phyloP scores from a whole-genome alignment of 371 early-diverging fungal genomes.

The Mortierella sp. region DNA sequence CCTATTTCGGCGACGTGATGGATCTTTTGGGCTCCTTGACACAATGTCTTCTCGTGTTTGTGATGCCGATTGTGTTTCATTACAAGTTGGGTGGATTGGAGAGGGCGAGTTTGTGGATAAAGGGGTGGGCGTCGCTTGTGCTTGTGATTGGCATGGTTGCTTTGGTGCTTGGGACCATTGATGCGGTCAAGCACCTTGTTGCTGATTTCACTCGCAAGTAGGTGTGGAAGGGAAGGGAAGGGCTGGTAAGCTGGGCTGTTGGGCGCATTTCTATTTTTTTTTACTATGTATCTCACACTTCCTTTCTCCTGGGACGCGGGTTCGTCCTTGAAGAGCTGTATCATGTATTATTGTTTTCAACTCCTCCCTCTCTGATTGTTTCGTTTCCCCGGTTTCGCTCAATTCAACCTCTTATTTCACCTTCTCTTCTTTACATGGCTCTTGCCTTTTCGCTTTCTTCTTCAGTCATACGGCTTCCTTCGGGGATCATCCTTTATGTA shows the following conservation, averaged over 20 bases:
- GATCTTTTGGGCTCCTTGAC: conserved; percentile 79
- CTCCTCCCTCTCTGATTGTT: background rate
- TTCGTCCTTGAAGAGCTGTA: background rate
- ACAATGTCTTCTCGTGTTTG: conserved; percentile 75
- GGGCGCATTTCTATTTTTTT: background rate
- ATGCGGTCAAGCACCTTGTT: conserved; percentile 67
- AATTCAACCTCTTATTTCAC: background rate
- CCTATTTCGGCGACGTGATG: conserved; percentile 83
- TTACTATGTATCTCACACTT: background rate
- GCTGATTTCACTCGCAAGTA: conserved; percentile 53
- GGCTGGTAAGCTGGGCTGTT: no score
- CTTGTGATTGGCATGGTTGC: conserved; percentile 73
- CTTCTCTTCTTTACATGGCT: no score
- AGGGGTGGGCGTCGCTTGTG: conserved; percentile 64
- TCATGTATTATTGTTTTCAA: background rate
- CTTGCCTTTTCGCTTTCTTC: background rate
- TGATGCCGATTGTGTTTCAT: conserved; percentile 79
- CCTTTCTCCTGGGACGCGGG: background rate
- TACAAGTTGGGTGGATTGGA: conserved; percentile 70
- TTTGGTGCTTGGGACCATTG: conserved; percentile 73
- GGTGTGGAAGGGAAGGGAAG: background rate
- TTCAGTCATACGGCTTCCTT: background rate
- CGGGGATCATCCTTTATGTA: background rate
- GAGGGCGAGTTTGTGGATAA: conserved; percentile 58
- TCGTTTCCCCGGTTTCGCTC: background rate